Base-by-base conservation (phyloP, 2,329 filamentous ascomycete species). In the Leptographium flavum region DNA sequence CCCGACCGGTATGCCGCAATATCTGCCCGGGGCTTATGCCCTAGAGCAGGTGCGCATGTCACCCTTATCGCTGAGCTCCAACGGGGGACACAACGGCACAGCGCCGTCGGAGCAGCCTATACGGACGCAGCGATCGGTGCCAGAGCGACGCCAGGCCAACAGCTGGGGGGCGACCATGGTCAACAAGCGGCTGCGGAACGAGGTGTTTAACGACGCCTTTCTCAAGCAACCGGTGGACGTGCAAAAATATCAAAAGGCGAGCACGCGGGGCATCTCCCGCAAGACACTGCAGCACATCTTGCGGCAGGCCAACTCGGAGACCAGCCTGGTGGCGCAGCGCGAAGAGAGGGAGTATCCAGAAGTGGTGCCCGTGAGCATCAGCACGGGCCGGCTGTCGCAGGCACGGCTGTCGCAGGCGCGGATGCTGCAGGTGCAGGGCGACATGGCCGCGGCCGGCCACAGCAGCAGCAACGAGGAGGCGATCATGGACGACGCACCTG, bases 101-200 rank as follows among this genome's bases (percentile, higher is more conserved):
- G 28, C 14, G 17, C n/a, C 3, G 25, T n/a, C 39, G 10, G 39
- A 30, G 25, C 38, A 28, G n/a, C n/a, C 38, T 14, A 30, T n/a
- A 22, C n/a, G n/a, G 17, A 10, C 31, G 21, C 22, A 38, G 27
- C 39, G 70, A 21, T 70, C 71, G 5, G 58, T 55, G 3, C 55
- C 80, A 48, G 71, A 76, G 22, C 69, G 76, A 37, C 67, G 73
- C 19, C 69, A 72, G 55, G 72, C 76, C 8, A 76, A 76, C 52
- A 80, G 77, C 55, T 95, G 90, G 88, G 88, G 90, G 8, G 87
- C 87, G 15, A 95, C 88, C 0, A 88, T 83, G 21, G 84, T 95
- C 47, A 96, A 96, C 58, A 83, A 84, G 55, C 79, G 81, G 48
- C 64, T 96, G 33, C 81, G 88, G 48, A 90, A 94, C 58, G 86